A percentile compares a stretch with the other conserved stretches of the same genome.
phyloP scores from a whole-genome alignment of 2,329 filamentous ascomycete genomes.

The Hymenoscyphus infarciens region DNA sequence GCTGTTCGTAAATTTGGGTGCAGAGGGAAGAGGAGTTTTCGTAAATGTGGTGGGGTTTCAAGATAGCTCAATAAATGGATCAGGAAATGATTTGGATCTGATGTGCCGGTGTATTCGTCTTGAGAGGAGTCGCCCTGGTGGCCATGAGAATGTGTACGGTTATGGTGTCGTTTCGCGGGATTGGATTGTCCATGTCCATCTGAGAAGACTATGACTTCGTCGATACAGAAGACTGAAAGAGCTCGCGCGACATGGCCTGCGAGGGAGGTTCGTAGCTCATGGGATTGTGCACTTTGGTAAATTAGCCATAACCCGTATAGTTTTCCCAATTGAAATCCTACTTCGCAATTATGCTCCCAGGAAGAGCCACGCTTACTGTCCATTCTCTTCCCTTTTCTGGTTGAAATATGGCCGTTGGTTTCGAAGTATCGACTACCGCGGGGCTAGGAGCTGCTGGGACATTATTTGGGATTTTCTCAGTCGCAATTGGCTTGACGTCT shows the following conservation, averaged over 20 bases:
- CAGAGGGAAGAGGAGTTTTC: slow-evolving; percentile 69
- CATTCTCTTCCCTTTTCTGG: slow-evolving; percentile 61
- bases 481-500: slow-evolving; percentile 16
- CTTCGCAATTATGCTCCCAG: slow-evolving; percentile 75
- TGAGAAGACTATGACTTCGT: slow-evolving; percentile 80
- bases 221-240: slow-evolving; percentile 76
- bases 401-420: slow-evolving; percentile 66
- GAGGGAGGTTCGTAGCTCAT: slow-evolving; percentile 68
- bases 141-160: slow-evolving; percentile 21
- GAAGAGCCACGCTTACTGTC: slow-evolving; percentile 75
- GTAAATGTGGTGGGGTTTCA: slow-evolving; percentile 79
- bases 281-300: slow-evolving; percentile 30
- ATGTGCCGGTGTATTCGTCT: slow-evolving; percentile 57
- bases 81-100: slow-evolving; percentile 76
- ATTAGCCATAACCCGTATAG: not conserved
- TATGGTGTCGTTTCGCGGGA: slow-evolving; percentile 25
- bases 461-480: slow-evolving; percentile 18
- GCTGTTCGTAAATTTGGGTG: slow-evolving; percentile 74
- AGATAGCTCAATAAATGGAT: slow-evolving; percentile 76
- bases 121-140: slow-evolving; percentile 44
- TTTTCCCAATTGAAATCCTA: slow-evolving; percentile 39
- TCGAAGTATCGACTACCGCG: slow-evolving; percentile 48
- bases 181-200: slow-evolving; percentile 50
- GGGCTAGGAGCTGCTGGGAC: slow-evolving; percentile 32
- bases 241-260: slow-evolving; percentile 77